Conservation (phyloP, 176 grass and related monocot species). For the Thinopyrum elongatum region DNA sequence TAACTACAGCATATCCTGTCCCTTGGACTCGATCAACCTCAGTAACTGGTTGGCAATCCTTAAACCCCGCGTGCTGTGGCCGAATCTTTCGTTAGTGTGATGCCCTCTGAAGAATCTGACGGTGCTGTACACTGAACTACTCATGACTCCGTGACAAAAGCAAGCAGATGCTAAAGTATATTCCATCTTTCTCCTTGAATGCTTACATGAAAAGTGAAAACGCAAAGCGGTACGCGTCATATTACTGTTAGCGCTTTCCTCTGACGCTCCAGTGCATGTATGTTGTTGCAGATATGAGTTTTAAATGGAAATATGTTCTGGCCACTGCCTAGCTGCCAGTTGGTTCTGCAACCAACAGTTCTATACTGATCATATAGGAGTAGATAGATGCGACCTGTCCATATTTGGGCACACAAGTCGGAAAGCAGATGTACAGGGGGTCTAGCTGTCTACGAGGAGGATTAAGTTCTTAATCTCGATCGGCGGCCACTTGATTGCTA, state of each 20-base stretch:
- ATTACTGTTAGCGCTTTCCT: background rate
- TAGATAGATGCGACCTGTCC: background rate
- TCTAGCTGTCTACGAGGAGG: background rate
- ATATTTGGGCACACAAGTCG: background rate
- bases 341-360: background rate
- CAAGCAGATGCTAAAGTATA: slow-evolving; percentile 3
- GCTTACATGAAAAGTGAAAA: background rate
- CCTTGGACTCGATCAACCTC: background rate
- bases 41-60: background rate
- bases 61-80: background rate
- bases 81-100: background rate
- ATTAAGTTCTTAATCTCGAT: background rate
- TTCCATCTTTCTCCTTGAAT: background rate
- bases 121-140: background rate
- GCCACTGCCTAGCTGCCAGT: background rate
- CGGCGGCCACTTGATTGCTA: background rate
- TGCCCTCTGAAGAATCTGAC: background rate
- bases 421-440: background rate
- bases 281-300: background rate
- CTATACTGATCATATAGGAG: background rate
- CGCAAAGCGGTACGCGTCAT: background rate
- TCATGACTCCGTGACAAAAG: slow-evolving; percentile 4
- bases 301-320: background rate
- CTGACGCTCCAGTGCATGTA: background rate
- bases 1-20: background rate